Evolutionary conservation across 495 filamentous ascomycete species (phyloP), one percentile per base, ranked within the genome.

Genomic region (Penicillium antarcticum): DNA sequence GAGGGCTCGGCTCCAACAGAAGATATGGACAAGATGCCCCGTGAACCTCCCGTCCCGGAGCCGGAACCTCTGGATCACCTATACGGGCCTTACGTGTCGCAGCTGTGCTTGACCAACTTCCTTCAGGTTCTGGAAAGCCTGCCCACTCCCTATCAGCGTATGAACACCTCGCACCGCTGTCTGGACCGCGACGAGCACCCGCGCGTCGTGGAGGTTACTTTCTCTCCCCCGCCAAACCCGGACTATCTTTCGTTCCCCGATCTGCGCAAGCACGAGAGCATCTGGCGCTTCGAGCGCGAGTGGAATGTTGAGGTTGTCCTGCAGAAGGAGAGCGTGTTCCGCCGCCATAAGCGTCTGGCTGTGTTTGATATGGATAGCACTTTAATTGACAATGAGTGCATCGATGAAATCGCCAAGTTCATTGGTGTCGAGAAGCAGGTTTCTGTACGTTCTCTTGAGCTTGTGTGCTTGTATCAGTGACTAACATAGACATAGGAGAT

Each of bases 321-420:
- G 43, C 86, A 91, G 64, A 57, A 61, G 39, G 87, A 91, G 53
- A 80, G 75, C 26, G 74, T 89, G n/a, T 89, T 84, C 74, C 80
- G 87, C 36, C 78, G 82, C 18, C 79, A 91, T 63, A 87, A 89
- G 62, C 84, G 88, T 2, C 73, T 98, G 5, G 91, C 88, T 2
- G 84, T 95, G 21, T 98, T 98, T 58, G 94, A 98, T 63, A 98
- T 98, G 94, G 94, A 98, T 68, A 91, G 86, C 52, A 98, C 94
- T 0, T 77, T 98, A 48, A 97, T 98, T 57, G 82, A 92, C 50
- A 90, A 98, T 63, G 94, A 98, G 73, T 89, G 95, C 18, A 96
- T 98, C 60, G 94, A 98, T 60, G 84, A 97, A 60, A 86, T 98
- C 47, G 94, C 94, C 17, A 82, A 84, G 31, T 84, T 84, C 26